phyloP scores from a whole-genome alignment of 768 basidiomycete genomes.

The Russula lepida region DNA sequence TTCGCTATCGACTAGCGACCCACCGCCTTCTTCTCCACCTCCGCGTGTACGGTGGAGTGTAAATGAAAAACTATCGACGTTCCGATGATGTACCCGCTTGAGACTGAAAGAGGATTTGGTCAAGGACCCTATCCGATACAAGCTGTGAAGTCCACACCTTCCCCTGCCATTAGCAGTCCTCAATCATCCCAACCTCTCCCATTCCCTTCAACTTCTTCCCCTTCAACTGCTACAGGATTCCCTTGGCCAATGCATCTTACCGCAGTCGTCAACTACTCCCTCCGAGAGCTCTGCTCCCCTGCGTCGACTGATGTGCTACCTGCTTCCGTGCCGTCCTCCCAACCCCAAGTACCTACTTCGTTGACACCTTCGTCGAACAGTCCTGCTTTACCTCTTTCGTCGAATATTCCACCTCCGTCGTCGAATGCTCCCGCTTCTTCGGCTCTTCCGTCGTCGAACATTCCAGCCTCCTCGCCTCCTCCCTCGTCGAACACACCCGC shows the following conservation, averaged over 20 bases:
- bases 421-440: neutral
- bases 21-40: neutral
- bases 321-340: neutral
- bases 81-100: neutral
- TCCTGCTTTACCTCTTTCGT: no score
- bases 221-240: neutral
- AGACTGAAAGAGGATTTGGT: neutral
- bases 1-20: neutral
- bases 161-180: neutral
- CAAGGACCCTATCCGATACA: neutral
- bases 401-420: no score
- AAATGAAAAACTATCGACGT: no score
- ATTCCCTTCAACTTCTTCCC: slow-evolving; percentile 6
- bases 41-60: no score
- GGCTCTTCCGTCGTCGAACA: neutral
- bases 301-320: neutral
- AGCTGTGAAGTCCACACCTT: no score
- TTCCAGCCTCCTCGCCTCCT: neutral
- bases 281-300: no score
- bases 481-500: neutral
- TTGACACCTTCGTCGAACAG: no score
- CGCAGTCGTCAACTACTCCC: no score
- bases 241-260: slow-evolving; percentile 3
- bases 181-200: slow-evolving; percentile 1
- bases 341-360: neutral